Evolutionary conservation across 1,284 basidiomycete species (phyloP), one percentile per base, ranked within the genome.

Genomic region (Melanopsichium pennsylvanicum): DNA sequence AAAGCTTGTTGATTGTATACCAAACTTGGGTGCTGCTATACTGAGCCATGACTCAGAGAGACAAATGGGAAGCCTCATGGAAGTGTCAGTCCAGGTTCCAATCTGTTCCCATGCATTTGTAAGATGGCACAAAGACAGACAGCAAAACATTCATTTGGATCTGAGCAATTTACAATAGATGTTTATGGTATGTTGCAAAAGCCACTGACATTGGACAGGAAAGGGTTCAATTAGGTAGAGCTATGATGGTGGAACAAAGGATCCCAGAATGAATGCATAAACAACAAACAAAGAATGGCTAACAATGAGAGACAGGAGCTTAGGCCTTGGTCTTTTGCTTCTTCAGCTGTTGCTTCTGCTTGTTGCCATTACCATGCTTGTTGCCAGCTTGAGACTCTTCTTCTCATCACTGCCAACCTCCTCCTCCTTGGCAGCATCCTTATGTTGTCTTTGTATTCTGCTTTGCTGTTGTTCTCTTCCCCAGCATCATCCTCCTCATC

Each of bases 241-340:
- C 23, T 41, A 10, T 5, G 10, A 16, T 2, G 15, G n/a, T 9
- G 13, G 21, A 34, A 33, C 15, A 18, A 25, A 35, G 10, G 33
- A n/a, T 7, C 12, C 11, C 16, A 10, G 13, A 34, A 11, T 6
- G 23, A 13, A 16, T 19, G 27, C 12, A 31, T 11, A 29, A 29
- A 31, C 16, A 29, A 12, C 48, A 42, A 34, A 18, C 12, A 22
- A 27, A 18, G n/a, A n/a, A n/a, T n/a, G n/a, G n/a, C n/a, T n/a
- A n/a, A n/a, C n/a, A n/a, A n/a, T n/a, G n/a, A n/a, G n/a, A n/a
- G n/a, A n/a, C n/a, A n/a, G n/a, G n/a, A 22, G 16, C 18, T 25
- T 18, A 32, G 15, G 21, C 27, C 52, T 62, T 56, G 8, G 63
- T 67, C 63, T 67, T 67, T 25, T 67, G 63, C 52, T 67, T 59